phyloP scores from a whole-genome alignment of 1,284 basidiomycete genomes.

The Pseudozyma sp. region DNA sequence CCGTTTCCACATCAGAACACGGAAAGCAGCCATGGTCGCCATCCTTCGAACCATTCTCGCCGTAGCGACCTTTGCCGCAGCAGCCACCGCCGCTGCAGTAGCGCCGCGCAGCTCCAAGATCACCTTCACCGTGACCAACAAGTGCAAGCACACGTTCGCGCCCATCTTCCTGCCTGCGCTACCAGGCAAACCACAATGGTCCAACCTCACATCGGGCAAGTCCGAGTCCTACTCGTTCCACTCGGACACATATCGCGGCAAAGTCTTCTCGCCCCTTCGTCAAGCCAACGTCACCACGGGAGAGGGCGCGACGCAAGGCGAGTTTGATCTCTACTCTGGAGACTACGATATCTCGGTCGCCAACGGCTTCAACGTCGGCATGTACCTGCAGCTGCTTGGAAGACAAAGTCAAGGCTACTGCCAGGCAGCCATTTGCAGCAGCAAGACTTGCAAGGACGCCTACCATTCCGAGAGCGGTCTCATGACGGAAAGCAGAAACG shows the following conservation, averaged over 20 bases:
- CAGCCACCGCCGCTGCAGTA: conserved; percentile 17
- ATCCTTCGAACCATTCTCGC: conserved; percentile 27
- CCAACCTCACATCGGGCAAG: conserved; percentile 26
- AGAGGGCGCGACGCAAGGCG: conserved; percentile 39
- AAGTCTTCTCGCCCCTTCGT: conserved; percentile 44
- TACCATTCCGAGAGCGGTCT: conserved; percentile 37
- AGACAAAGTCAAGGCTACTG: conserved; percentile 35
- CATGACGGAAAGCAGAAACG: conserved; percentile 19
- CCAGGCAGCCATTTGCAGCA: conserved; percentile 30
- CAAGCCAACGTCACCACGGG: conserved; percentile 30
- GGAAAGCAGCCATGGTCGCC: conserved; percentile 28
- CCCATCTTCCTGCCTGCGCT: conserved; percentile 45
- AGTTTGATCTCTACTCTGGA: conserved; percentile 29
- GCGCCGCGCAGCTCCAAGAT: conserved; percentile 42
- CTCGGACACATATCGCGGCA: conserved; percentile 44
- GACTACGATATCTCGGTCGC: conserved; percentile 48
- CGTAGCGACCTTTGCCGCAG: conserved; percentile 18
- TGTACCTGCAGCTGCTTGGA: conserved; percentile 33
- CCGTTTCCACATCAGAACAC: neutral
- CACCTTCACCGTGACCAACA: conserved; percentile 46
- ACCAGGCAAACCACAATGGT: conserved; percentile 35
- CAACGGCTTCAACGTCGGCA: conserved; percentile 41
- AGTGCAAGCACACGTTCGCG: conserved; percentile 46
- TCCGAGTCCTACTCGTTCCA: conserved; percentile 32
- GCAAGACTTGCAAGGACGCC: conserved; percentile 31